Evolutionary conservation across 2,329 filamentous ascomycete genomes (phyloP), one percentile per base, ranked within the genome.

Genomic region (Neonectria sp.): DNA sequence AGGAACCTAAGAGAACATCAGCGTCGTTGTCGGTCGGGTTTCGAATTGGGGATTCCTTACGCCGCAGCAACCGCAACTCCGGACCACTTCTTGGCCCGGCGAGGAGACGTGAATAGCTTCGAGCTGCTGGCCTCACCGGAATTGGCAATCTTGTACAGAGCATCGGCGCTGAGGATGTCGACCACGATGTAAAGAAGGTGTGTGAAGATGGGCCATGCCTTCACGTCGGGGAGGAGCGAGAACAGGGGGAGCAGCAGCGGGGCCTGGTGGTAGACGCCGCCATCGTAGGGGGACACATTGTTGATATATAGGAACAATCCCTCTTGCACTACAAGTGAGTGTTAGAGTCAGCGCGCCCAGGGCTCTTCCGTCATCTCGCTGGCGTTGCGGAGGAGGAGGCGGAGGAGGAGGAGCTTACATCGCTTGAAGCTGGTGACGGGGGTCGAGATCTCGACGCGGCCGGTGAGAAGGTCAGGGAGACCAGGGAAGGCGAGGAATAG

Each of bases 381-480:
- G 57, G 40, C 13, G 27, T 15, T 27, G 49, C 25, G 55, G 29
- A 51, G 37, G 46, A 6, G 52, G 25, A 35, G 55, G 27, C 35
- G 55, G 51, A 40, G 46, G 31, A 55, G 49, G 53, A 55, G 49
- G 53, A 48, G 82, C 92, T 81, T 87, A 97, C 95, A 86, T 89
- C 96, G 90, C 86, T 98, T 98, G 89, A 98, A 99, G 88, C 95
- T 97, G 75, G 94, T 98, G 53, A 98, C 93, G 45, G 96, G 95
- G 25, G 96, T 99, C 51, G 96, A 98, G 77, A 99, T 92, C 86
- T 99, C 96, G 76, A 98, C 96, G 78, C 96, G 92, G 71, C 92
- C 93, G 24, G 94, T 96, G 69, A 99, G 87, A 69, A 97, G 87
- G 79, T 95, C 91, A 59, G 95, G 93, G 46, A 99, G 86, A 43